Conservation (phyloP, 2,329 filamentous ascomycete species). For the Ascochyta koolunga region DNA sequence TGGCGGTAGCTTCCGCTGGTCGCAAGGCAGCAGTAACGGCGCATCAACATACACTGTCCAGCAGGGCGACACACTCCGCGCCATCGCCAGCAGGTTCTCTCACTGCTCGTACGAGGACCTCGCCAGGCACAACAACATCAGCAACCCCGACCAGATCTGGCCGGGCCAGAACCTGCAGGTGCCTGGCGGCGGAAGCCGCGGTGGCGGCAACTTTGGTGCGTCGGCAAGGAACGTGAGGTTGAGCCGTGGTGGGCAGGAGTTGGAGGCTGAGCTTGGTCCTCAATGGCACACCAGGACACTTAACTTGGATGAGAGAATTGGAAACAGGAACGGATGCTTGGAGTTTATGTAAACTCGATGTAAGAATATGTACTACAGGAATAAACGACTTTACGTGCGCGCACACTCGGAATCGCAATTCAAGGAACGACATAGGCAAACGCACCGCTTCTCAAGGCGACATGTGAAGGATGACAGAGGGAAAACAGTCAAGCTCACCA, state of each 20-base stretch:
- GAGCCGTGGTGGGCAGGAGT: constrained; percentile 27
- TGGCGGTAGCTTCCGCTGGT: constrained; percentile 34
- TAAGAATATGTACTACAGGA: neutral
- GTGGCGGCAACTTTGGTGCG: constrained; percentile 30
- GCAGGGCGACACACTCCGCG: constrained; percentile 35
- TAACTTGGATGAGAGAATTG: constrained; percentile 34
- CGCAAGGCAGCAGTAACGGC: constrained; percentile 21
- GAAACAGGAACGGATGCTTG: constrained; percentile 30
- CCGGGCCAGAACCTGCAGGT: constrained; percentile 34
- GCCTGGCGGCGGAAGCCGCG: constrained; percentile 27
- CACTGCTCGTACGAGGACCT: constrained; percentile 37
- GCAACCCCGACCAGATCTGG: constrained; percentile 36
- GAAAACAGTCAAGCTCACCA: too few relatives aligned
- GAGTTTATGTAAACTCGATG: constrained; percentile 21
- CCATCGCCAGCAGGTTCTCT: constrained; percentile 30
- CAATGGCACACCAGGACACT: constrained; percentile 29
- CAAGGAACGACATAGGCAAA: too few relatives aligned
- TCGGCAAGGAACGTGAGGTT: constrained; percentile 31
- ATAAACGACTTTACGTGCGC: too few relatives aligned
- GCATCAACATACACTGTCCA: constrained; percentile 31
- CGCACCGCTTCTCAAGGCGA: too few relatives aligned
- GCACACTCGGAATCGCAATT: too few relatives aligned
- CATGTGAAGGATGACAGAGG: too few relatives aligned
- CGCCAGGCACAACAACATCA: constrained; percentile 33
- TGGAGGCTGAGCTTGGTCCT: constrained; percentile 32